These are phyloP conservation scores for Wilcoxina mikolae DNA, from an alignment of 495 filamentous ascomycete genomes.

Conservation along the genomic window DNA sequence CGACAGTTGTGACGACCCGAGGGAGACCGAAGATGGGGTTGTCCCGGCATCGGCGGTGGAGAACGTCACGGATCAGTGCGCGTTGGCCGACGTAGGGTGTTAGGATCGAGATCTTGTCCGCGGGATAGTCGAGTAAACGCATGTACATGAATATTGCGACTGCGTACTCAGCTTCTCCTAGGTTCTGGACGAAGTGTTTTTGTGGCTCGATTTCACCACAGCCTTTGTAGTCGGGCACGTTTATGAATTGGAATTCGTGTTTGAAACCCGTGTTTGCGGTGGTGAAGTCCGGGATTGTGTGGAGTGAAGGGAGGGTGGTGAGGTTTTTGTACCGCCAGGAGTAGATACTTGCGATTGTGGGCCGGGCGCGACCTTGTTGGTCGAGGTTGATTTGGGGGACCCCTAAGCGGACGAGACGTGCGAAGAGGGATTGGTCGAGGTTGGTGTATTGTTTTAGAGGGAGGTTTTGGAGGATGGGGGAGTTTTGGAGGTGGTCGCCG, in stretches of 20 bases:
- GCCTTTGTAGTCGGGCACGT: constrained; percentile 88
- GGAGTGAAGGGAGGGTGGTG: constrained; percentile 61
- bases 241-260: constrained; percentile 93
- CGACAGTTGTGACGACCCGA: constrained; percentile 80
- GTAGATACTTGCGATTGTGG: constrained; percentile 78
- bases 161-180: constrained; percentile 92
- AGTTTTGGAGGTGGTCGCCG: constrained; percentile 94
- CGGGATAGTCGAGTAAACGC: constrained; percentile 92
- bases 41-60: constrained; percentile 68
- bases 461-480: constrained; percentile 84
- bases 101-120: constrained; percentile 74
- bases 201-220: constrained; percentile 75
- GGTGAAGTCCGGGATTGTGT: constrained; percentile 53
- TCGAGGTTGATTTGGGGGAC: constrained; percentile 83
- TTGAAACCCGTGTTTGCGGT: constrained; percentile 81
- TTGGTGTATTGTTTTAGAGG: constrained; percentile 95
- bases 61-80: constrained; percentile 76
- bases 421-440: constrained; percentile 88
- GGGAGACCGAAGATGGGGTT: constrained; percentile 82
- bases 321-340: constrained; percentile 82
- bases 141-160: constrained; percentile 96
- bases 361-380: constrained; percentile 76
- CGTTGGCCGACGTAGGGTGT: constrained; percentile 92
- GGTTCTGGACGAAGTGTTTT: constrained; percentile 95
- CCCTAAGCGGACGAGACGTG: constrained; percentile 73